A percentile compares a stretch with the other conserved stretches of the same genome.
These are phyloP conservation scores for Epichloe gansuensis DNA, from an alignment of 2,329 filamentous ascomycete genomes.

Conservation along the genomic window DNA sequence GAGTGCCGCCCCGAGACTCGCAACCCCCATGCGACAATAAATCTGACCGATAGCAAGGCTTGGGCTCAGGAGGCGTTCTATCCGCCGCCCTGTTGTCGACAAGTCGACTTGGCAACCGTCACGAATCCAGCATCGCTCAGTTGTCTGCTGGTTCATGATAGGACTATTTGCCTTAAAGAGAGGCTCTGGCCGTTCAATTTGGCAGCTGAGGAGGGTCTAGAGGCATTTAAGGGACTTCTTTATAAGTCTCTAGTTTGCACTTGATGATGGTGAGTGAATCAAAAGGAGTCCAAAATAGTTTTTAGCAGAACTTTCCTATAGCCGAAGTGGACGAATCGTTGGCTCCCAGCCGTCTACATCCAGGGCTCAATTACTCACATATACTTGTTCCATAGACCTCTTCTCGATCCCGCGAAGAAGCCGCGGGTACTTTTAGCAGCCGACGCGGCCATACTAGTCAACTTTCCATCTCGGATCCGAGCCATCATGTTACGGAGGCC, in stretches of 20 bases:
- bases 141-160: slow-evolving; percentile 19
- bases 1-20: not conserved
- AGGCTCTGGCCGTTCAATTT: slow-evolving; percentile 12
- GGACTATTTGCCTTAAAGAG: slow-evolving; percentile 1
- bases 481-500: slow-evolving; percentile 87
- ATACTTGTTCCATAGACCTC: slow-evolving; percentile 35
- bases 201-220: slow-evolving; percentile 16
- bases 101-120: slow-evolving; percentile 9
- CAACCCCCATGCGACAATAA: slow-evolving; percentile 21
- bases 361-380: not conserved
- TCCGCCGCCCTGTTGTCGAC: slow-evolving; percentile 15
- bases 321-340: not conserved
- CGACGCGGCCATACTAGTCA: slow-evolving; percentile 47
- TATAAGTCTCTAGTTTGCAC: slow-evolving; percentile 23
- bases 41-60: slow-evolving; percentile 11
- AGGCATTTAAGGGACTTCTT: slow-evolving; percentile 22
- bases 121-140: slow-evolving; percentile 14
- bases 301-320: not conserved
- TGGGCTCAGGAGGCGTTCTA: slow-evolving; percentile 21
- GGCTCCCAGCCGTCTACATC: not conserved
- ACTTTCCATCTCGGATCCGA: slow-evolving; percentile 70
- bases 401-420: slow-evolving; percentile 42
- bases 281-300: not conserved
- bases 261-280: slow-evolving; percentile 37
- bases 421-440: slow-evolving; percentile 43